Base-by-base conservation (phyloP, 352 stramenopile species). In the Globisporangium echinulatum region DNA sequence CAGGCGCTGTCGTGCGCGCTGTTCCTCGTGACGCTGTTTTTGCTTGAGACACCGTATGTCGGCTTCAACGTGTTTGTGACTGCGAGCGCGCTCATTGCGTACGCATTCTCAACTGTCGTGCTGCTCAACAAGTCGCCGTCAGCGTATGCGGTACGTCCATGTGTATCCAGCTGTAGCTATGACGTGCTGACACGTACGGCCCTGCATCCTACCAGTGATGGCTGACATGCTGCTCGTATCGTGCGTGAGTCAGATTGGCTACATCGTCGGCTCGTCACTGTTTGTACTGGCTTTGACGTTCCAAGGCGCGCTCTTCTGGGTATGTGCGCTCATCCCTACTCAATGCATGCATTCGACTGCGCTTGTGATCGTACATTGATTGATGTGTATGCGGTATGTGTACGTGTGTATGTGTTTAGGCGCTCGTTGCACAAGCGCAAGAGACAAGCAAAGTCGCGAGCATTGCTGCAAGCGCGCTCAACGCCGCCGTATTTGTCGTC, bases 111-210 rank as follows among this genome's bases (percentile, higher is more conserved):
- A 17, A 71, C 81, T 48, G 81, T 93, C 60, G 74, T 88, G 50
- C 77, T 89, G 49, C 67, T 93, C 46, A 91, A 91, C 71, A 91
- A 91, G 55, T 76, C 81, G 52, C 83, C 83, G 1, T 93, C 83
- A 1, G 83, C 81, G 37, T 93, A 87, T 64, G 88, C 76, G 56
- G 83, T 91, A 58, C 58, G 74, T 71, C 2, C 11, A 10, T 25
- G 14, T 14, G 25, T 33, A 33, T 33, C 25, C 25, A 33, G 25
- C 25, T 33, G 2, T 3, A 33, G 25, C 9, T n/a, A 6, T 51
- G 0, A 25, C 33, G n/a, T 42, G 17, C 3, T 40, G n/a, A 54
- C 48, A 54, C 10, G 7, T 13, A 11, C 15, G 10, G 11, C 5
- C 56, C 37, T 9, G 36, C 49, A n/a, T 46, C 37, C 50, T 40